Evolutionary conservation across 371 early-diverging fungal species (phyloP).

Genomic region (Entomophthora muscae): DNA sequence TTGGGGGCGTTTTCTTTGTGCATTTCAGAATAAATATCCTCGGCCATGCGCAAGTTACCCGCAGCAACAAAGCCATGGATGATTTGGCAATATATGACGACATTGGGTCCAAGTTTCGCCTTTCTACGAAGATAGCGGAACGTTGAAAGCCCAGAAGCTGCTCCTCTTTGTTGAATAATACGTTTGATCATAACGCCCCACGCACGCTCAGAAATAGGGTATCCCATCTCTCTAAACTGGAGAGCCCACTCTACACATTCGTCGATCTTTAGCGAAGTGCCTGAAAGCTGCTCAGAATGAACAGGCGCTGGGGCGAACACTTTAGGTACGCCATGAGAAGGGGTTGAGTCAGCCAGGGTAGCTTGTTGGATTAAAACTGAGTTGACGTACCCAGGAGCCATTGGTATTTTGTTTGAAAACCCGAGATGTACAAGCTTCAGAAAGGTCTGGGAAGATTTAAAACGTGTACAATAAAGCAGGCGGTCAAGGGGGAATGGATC

Average conservation of each 20-base stretch:
- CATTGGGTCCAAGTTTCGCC: not conserved
- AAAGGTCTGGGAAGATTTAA: not conserved
- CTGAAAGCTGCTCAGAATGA: not conserved
- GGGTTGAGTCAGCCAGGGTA: not conserved
- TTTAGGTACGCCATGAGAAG: not conserved
- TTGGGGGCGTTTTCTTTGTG: not conserved
- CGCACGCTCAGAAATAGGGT: not conserved
- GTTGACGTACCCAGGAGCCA: not conserved
- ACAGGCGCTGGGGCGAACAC: not conserved
- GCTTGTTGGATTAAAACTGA: not conserved
- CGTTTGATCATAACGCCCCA: not conserved
- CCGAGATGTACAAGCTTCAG: not conserved
- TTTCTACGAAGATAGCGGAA: not conserved
- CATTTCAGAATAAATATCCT: not conserved
- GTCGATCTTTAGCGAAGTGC: not conserved
- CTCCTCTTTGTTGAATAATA: not conserved
- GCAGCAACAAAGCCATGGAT: not conserved
- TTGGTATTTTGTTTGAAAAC: not conserved
- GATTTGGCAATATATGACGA: not conserved
- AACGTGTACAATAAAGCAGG: not conserved
- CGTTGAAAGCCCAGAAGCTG: not conserved
- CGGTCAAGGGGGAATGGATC: not conserved
- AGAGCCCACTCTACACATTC: not conserved
- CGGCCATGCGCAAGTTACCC: not conserved
- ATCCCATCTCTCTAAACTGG: not conserved